A percentile compares a stretch with the other conserved stretches of the same genome.
Conservation (phyloP, 2,329 filamentous ascomycete species). For the Talaromyces sp. region DNA sequence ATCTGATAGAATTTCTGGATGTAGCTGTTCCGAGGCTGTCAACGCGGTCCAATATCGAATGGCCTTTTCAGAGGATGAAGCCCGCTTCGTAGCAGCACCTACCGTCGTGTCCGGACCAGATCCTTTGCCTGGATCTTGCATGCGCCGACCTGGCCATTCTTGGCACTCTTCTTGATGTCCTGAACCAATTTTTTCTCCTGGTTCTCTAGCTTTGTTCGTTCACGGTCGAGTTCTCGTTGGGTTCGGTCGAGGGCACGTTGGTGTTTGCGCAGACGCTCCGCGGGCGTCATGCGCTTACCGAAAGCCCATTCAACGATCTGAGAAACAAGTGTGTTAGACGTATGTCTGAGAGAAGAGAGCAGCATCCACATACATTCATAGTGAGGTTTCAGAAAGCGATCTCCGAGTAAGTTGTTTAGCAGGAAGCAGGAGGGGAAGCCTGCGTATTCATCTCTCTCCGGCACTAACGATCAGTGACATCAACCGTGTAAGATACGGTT, state of each 20-base stretch:
- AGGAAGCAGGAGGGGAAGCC: not conserved
- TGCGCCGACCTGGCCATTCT: conserved; percentile 97
- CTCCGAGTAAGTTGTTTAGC: not conserved
- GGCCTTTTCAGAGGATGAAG: not conserved
- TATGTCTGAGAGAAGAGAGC: not conserved
- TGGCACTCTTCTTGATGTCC: conserved; percentile 97
- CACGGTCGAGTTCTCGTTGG: conserved; percentile 91
- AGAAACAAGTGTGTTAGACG: conserved; percentile 21
- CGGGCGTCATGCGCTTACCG: conserved; percentile 97
- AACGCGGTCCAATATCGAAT: not conserved
- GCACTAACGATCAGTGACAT: conserved; percentile 28
- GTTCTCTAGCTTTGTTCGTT: conserved; percentile 93
- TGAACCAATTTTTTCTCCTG: conserved; percentile 96
- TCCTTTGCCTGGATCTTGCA: conserved; percentile 99
- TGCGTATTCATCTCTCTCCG: not conserved
- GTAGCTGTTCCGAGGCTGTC: conserved; percentile 60
- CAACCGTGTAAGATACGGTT: conserved; percentile 21
- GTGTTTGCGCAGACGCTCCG: conserved; percentile 67
- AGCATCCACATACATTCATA: conserved; percentile 45
- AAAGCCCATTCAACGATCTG: conserved; percentile 99
- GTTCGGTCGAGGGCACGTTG: conserved; percentile 97
- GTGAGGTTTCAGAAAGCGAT: conserved; percentile 4
- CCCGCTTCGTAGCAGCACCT: conserved; percentile 19
- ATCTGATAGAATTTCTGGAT: conserved; percentile 99
- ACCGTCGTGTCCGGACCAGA: conserved; percentile 85